Conservation (phyloP, 2,329 filamentous ascomycete species). For the Scytalidium lignicola region DNA sequence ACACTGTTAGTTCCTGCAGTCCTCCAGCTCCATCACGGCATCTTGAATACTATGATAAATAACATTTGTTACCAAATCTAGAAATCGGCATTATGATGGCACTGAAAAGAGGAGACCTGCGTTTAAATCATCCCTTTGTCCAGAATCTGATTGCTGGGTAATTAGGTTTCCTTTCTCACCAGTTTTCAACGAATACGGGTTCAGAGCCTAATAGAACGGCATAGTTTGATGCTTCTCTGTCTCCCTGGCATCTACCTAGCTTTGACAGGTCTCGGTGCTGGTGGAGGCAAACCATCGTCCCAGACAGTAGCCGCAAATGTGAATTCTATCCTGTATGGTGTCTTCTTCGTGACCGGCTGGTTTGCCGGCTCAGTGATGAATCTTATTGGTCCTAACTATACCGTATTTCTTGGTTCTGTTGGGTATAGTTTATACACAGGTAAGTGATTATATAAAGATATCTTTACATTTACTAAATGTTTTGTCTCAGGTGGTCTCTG, state of each 20-base stretch:
- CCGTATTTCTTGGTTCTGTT: slow-evolving; percentile 2
- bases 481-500: slow-evolving; percentile 1
- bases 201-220: too few relatives aligned
- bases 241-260: slow-evolving; percentile 12
- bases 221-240: slow-evolving; percentile 11
- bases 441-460: too few relatives aligned
- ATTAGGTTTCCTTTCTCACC: too few relatives aligned
- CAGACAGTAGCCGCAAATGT: background rate
- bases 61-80: too few relatives aligned
- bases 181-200: too few relatives aligned
- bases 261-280: slow-evolving; percentile 11
- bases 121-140: too few relatives aligned
- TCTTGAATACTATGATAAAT: too few relatives aligned
- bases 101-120: too few relatives aligned
- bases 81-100: too few relatives aligned
- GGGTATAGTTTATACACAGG: slow-evolving; percentile 5
- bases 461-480: background rate
- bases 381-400: background rate
- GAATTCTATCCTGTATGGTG: slow-evolving; percentile 8
- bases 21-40: too few relatives aligned
- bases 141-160: too few relatives aligned
- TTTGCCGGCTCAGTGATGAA: slow-evolving; percentile 11
- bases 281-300: slow-evolving; percentile 12
- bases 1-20: too few relatives aligned
- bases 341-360: slow-evolving; percentile 7